Conservation (phyloP, 192 early-diverging fungal species). For the Coemansia sp. region DNA sequence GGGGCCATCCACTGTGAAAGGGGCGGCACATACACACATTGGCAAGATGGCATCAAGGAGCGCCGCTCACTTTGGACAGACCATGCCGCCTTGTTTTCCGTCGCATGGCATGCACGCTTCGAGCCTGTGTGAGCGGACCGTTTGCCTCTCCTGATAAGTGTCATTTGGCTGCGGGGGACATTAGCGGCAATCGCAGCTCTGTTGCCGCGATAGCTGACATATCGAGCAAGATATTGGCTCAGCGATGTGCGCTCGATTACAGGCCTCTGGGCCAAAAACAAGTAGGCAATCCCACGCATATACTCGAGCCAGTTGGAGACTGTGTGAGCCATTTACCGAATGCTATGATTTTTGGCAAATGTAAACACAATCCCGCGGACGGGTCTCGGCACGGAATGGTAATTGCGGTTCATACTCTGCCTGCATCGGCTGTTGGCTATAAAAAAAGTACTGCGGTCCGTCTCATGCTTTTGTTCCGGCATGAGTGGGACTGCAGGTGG, state of each 20-base stretch:
- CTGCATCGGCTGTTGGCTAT: not conserved
- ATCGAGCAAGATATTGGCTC: not conserved
- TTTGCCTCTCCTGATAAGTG: conserved; percentile 5
- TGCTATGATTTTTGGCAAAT: not conserved
- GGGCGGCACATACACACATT: not conserved
- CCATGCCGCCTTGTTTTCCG: conserved; percentile 9
- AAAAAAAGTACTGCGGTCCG: conserved; percentile 1
- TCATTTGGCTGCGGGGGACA: conserved; percentile 9
- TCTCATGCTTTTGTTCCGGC: conserved; percentile 3
- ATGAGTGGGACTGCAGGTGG: not conserved
- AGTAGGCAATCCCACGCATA: not conserved
- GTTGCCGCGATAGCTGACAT: not conserved
- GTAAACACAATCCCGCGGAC: not conserved
- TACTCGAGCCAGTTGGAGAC: not conserved
- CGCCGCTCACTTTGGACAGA: conserved; percentile 3
- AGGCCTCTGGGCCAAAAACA: not conserved
- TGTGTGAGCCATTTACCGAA: not conserved
- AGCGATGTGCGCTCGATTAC: not conserved
- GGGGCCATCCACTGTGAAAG: conserved; percentile 17
- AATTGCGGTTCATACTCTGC: conserved; percentile 4
- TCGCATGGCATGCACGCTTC: not conserved
- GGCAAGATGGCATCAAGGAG: not conserved
- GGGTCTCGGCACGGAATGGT: not conserved
- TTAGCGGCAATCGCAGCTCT: not conserved
- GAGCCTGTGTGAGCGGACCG: not conserved